phyloP scores from a whole-genome alignment of 1,284 basidiomycete species.

The Retiboletus flavoniger region DNA sequence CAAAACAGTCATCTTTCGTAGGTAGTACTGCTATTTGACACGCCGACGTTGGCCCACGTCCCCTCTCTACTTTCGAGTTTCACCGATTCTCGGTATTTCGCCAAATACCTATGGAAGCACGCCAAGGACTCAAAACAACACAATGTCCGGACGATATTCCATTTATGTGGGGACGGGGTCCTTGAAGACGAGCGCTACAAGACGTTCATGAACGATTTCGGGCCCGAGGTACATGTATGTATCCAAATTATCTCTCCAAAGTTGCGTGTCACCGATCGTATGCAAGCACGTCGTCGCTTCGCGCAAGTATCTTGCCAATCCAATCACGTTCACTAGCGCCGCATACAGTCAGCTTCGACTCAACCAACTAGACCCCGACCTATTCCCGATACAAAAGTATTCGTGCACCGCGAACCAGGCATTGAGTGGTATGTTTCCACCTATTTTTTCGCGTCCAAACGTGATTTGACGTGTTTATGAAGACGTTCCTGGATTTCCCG shows the following conservation, averaged over 20 bases:
- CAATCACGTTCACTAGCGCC: slow-evolving; percentile 72
- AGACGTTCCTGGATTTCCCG: slow-evolving; percentile 53
- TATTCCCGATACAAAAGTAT: slow-evolving; percentile 75
- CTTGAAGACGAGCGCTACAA: slow-evolving; percentile 69
- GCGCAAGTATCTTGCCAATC: slow-evolving; percentile 58
- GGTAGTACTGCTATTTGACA: slow-evolving; percentile 62
- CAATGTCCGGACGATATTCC: slow-evolving; percentile 61
- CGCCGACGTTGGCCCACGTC: slow-evolving; percentile 63
- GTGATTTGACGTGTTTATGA: neutral
- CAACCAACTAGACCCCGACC: slow-evolving; percentile 65
- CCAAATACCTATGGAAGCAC: slow-evolving; percentile 46
- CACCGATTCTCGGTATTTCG: slow-evolving; percentile 49
- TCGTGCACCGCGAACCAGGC: slow-evolving; percentile 40
- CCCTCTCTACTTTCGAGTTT: slow-evolving; percentile 55
- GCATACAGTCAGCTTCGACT: slow-evolving; percentile 74
- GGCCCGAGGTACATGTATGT: slow-evolving; percentile 56
- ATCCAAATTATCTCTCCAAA: neutral
- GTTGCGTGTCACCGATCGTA: neutral
- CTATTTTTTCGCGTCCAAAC: neutral
- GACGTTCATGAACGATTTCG: slow-evolving; percentile 69
- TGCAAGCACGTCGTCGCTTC: slow-evolving; percentile 69
- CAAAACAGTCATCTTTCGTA: slow-evolving; percentile 25
- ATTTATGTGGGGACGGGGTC: slow-evolving; percentile 65
- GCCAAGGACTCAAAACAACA: slow-evolving; percentile 43
- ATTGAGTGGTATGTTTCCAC: slow-evolving; percentile 42